Percentiles rank a stretch among this genome's conserved stretches.
phyloP scores from a whole-genome alignment of 1,139 yeast genomes.

The Pneumocystis murina region DNA sequence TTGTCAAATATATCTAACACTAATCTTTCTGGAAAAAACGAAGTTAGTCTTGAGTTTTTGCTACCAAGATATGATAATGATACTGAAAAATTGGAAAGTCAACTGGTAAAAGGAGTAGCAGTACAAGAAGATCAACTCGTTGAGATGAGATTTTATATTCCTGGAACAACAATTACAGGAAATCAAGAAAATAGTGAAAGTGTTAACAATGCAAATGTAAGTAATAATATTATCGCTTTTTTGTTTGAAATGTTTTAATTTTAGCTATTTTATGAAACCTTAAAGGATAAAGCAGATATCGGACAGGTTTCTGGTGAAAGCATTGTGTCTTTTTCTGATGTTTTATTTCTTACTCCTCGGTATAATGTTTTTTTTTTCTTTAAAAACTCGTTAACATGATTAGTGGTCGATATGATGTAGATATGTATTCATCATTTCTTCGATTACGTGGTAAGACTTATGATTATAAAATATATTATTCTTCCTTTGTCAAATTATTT shows the following conservation, averaged over 20 bases:
- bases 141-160: constrained; percentile 83
- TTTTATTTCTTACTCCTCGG: constrained; percentile 78
- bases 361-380: neutral
- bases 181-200: constrained; percentile 24
- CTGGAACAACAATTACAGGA: constrained; percentile 50
- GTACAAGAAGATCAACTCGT: constrained; percentile 57
- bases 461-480: constrained; percentile 86
- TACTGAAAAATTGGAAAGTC: constrained; percentile 5
- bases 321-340: constrained; percentile 85
- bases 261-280: constrained; percentile 37
- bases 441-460: constrained; percentile 94
- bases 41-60: constrained; percentile 74
- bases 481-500: constrained; percentile 79
- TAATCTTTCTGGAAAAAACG: constrained; percentile 84
- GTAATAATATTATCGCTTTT: constrained; percentile 14
- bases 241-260: neutral
- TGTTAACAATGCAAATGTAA: constrained; percentile 18
- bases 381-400: neutral
- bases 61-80: constrained; percentile 47
- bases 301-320: constrained; percentile 95
- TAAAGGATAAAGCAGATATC: constrained; percentile 89
- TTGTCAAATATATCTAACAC: constrained; percentile 67
- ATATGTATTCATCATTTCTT: constrained; percentile 75
- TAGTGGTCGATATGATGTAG: constrained; percentile 95
- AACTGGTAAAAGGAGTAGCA: neutral